Conservation (phyloP, 2,329 filamentous ascomycete genomes). For the Sclerotinia trifoliorum region DNA sequence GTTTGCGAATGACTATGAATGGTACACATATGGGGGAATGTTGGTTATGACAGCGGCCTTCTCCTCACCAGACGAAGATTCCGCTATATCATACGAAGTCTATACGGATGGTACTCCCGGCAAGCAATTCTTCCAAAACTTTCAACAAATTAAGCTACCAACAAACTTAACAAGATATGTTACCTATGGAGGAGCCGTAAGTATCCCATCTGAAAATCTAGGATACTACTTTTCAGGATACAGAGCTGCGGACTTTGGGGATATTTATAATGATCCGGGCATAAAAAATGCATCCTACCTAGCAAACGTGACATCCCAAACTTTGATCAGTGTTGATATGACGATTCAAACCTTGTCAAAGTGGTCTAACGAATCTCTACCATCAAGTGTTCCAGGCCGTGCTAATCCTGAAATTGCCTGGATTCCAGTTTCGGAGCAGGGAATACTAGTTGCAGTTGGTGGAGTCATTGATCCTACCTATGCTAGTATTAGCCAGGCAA, state of each 20-base stretch:
- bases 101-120: constrained; percentile 52
- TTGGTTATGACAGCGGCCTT: constrained; percentile 41
- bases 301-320: constrained; percentile 48
- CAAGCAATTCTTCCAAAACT: neutral
- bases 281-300: constrained; percentile 28
- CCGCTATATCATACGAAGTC: constrained; percentile 51
- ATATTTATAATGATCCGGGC: constrained; percentile 44
- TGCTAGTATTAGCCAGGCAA: constrained; percentile 25
- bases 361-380: constrained; percentile 59
- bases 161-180: constrained; percentile 57
- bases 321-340: constrained; percentile 63
- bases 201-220: constrained; percentile 66
- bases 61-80: constrained; percentile 44
- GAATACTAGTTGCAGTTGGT: constrained; percentile 74
- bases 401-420: constrained; percentile 67
- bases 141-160: constrained; percentile 40
- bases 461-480: constrained; percentile 66
- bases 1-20: constrained; percentile 62
- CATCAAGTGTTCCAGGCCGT: constrained; percentile 50
- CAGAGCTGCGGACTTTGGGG: constrained; percentile 50
- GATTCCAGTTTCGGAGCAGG: constrained; percentile 74
- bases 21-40: constrained; percentile 64
- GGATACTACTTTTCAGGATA: constrained; percentile 71
- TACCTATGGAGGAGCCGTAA: constrained; percentile 62
- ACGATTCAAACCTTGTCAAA: constrained; percentile 47